phyloP scores from a whole-genome alignment of 768 basidiomycete genomes.

The Macrolepiota dolichaula region DNA sequence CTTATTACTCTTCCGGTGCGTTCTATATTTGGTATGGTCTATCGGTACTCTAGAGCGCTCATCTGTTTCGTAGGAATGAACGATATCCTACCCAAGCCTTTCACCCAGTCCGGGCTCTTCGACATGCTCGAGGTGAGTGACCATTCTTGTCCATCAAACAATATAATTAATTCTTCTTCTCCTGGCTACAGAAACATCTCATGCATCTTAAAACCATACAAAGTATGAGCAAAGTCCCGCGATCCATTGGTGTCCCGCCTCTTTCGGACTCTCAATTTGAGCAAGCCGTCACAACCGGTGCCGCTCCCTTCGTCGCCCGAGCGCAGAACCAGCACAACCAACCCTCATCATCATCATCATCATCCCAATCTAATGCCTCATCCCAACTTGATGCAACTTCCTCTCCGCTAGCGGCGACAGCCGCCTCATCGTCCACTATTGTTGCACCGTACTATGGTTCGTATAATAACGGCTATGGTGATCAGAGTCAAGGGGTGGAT shows the following conservation, averaged over 20 bases:
- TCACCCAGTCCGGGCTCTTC: conserved; percentile 89
- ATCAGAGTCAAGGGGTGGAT: conserved; percentile 27
- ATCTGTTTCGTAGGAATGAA: conserved; percentile 69
- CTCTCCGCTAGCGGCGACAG: not conserved
- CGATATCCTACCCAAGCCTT: conserved; percentile 94
- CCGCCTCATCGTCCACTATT: not conserved
- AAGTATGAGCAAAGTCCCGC: conserved; percentile 64
- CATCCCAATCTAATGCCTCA: not conserved
- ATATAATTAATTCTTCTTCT: not conserved
- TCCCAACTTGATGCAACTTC: not conserved
- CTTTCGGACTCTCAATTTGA: conserved; percentile 53
- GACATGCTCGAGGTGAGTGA: conserved; percentile 82
- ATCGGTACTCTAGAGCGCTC: not conserved
- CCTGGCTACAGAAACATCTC: conserved; percentile 74
- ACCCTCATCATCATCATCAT: conserved; percentile 11
- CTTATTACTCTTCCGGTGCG: conserved; percentile 75
- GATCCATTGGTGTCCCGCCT: conserved; percentile 65
- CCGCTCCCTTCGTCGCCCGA: not conserved
- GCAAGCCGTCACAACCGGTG: conserved; percentile 41
- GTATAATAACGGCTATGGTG: not conserved
- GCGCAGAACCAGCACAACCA: conserved; percentile 9
- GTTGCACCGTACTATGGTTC: conserved; percentile 10
- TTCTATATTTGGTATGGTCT: not conserved
- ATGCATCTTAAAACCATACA: conserved; percentile 86
- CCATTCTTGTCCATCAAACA: not conserved